Percentiles rank a stretch among this genome's conserved stretches.
Conservation (phyloP, 176 grass and related monocot species). For the Carex cristatella region DNA sequence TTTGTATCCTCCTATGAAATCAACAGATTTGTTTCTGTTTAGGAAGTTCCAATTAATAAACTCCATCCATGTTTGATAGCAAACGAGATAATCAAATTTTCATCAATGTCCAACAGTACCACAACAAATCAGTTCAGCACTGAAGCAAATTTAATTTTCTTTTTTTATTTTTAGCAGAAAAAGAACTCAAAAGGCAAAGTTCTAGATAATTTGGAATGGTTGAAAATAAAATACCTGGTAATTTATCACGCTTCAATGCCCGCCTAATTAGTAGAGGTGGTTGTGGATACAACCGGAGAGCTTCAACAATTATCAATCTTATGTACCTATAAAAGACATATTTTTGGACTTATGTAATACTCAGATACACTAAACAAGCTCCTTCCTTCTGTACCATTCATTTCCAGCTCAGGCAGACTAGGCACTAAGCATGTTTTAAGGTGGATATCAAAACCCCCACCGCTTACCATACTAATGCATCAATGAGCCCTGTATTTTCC, state of each 20-base stretch:
- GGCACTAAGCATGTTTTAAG: not conserved
- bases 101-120: not conserved
- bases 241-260: slow-evolving; percentile 70
- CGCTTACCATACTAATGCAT: not conserved
- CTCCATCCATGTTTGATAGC: not conserved
- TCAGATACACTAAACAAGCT: not conserved
- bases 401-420: not conserved
- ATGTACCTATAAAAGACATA: slow-evolving; percentile 56
- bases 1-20: slow-evolving; percentile 68
- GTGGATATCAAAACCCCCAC: not conserved
- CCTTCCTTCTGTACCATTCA: not conserved
- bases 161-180: no score
- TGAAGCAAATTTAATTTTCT: not conserved
- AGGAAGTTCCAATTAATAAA: not conserved
- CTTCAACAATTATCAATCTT: slow-evolving; percentile 76
- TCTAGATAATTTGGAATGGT: not conserved
- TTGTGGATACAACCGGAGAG: slow-evolving; percentile 90
- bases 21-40: not conserved
- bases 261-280: slow-evolving; percentile 92
- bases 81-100: not conserved
- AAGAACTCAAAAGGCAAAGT: not conserved
- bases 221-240: slow-evolving; percentile 55
- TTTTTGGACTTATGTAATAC: not conserved
- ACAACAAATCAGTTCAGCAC: slow-evolving; percentile 4
- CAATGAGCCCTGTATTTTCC: not conserved